These are phyloP conservation scores for Penicillium sp. DNA, from an alignment of 2,329 filamentous ascomycete genomes.

Conservation along the genomic window DNA sequence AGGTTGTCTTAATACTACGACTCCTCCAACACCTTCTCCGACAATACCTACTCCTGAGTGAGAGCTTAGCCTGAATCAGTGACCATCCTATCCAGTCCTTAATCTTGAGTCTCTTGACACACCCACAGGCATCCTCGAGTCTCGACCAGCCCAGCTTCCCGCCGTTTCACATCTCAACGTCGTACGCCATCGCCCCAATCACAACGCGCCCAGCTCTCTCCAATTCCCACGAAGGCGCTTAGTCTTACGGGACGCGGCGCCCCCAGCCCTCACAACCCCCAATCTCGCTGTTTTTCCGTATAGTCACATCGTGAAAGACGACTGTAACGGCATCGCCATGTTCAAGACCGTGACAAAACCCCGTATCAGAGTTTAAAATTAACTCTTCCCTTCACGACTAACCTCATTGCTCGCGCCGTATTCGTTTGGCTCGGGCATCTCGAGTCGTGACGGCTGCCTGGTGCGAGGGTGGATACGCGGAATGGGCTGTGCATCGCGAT, in stretches of 20 bases:
- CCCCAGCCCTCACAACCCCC: background rate
- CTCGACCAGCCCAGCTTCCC: background rate
- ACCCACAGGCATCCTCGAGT: background rate
- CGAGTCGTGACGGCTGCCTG: slow-evolving; percentile 9
- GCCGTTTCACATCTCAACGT: background rate
- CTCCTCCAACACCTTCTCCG: too few relatives aligned
- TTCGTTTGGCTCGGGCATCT: slow-evolving; percentile 1
- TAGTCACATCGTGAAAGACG: background rate
- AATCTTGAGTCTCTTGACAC: background rate
- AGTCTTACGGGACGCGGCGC: background rate
- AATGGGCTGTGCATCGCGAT: slow-evolving; percentile 7
- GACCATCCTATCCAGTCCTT: too few relatives aligned
- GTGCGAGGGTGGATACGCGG: slow-evolving; percentile 9
- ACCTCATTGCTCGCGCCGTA: background rate
- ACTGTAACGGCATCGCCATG: background rate
- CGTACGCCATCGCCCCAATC: background rate
- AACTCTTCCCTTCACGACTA: background rate
- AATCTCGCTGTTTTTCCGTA: background rate
- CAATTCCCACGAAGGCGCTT: background rate
- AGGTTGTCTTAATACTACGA: too few relatives aligned
- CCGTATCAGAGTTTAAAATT: background rate
- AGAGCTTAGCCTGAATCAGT: too few relatives aligned
- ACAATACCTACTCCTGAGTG: too few relatives aligned
- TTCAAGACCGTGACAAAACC: slow-evolving; percentile 5
- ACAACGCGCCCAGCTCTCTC: background rate